These are phyloP conservation scores for Eragrostis nindensis DNA, from an alignment of 176 grass and related monocot genomes.

Conservation along the genomic window DNA sequence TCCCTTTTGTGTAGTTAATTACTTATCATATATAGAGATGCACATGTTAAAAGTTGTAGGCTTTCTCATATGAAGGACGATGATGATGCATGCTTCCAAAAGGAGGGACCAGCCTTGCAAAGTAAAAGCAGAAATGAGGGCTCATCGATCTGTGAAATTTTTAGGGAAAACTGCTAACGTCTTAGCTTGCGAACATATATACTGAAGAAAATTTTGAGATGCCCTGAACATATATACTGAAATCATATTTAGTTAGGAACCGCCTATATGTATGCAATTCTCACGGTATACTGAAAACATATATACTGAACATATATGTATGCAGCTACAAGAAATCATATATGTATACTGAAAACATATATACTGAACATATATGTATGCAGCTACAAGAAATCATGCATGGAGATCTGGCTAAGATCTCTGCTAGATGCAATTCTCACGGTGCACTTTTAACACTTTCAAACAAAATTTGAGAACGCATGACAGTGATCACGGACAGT, in stretches of 20 bases:
- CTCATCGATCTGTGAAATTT: not conserved
- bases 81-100: constrained; percentile 13
- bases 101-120: not conserved
- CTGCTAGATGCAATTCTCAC: not conserved
- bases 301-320: no score
- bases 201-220: not conserved
- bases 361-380: no score
- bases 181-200: not conserved
- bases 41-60: not conserved
- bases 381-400: not conserved
- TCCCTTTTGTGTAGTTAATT: not conserved
- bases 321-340: no score
- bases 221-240: no score
- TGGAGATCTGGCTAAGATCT: not conserved
- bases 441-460: constrained; percentile 19
- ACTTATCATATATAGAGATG: not conserved
- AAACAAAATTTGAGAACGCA: constrained; percentile 17
- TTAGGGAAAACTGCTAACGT: not conserved
- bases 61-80: not conserved
- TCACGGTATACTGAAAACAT: no score
- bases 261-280: not conserved
- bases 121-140: not conserved
- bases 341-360: no score
- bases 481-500: constrained; percentile 9
- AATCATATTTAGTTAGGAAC: not conserved